Base-by-base conservation (phyloP, 495 filamentous ascomycete genomes). In the Xylaria castorea region DNA sequence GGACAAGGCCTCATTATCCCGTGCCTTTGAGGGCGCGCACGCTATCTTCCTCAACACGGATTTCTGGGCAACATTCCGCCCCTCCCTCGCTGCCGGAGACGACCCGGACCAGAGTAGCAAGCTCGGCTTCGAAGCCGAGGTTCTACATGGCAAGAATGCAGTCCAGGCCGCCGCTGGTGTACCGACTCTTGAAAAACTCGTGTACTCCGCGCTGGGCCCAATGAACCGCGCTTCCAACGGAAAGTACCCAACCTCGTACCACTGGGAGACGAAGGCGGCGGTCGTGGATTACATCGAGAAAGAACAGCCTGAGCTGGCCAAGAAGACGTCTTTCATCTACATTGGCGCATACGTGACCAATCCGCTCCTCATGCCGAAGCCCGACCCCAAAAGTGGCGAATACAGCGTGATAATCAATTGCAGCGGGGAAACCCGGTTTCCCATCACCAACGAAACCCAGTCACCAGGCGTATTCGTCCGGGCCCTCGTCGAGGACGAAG, bases 381-480 rank as follows among this genome's bases (percentile, higher is more conserved):
- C 71, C 9, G 63, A 82, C 48, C 73, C 76, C 3, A 50, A 72
- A 0, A 77, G 16, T 9, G 76, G 77, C 1, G 71, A 71, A 16
- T 84, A 80, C 18, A 67, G 71, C 36, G 75, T 81, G 42, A 42
- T 81, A 4, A 14, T 83, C 0, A 81, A 80, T 0, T 60, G 80
- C 18, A 73, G 66, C 20, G 77, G 75, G 34, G 60, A 70, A 8
- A 73, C 71, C 6, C 72, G 74, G 11, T 68, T 86, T 1, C 83
- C 83, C 4, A 80, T 85, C 27, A 81, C 83, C n/a, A 76, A 82
- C 68, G 78, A 80, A 7, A 73, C 68, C n/a, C 67, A 73, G 18
- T 83, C 83, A 0, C 83, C 81, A 0, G 84, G 84, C 4, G 72
- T 68, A 5, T 86, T 83, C 68, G 84, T 86, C 0, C 76, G 74